Evolutionary conservation across 257 asterid species (phyloP).

Genomic region (Echites panduratus): DNA sequence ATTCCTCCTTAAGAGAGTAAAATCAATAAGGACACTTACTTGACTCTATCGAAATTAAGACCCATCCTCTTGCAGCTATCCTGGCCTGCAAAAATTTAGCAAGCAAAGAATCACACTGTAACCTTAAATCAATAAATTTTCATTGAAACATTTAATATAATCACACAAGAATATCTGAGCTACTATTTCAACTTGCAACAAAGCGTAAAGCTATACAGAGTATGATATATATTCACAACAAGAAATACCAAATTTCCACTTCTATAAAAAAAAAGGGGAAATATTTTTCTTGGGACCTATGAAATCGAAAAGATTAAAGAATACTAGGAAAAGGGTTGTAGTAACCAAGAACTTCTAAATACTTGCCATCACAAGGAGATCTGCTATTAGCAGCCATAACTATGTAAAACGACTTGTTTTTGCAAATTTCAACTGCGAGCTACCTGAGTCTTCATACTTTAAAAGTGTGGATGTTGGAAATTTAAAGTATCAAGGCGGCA

Average conservation of each 20-base stretch:
- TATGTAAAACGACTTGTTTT: conserved; percentile 78
- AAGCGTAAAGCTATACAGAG: neutral
- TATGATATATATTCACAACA: neutral
- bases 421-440: too few relatives aligned
- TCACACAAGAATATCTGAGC: neutral
- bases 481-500: too few relatives aligned
- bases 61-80: conserved; percentile 98
- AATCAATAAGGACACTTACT: conserved; percentile 39
- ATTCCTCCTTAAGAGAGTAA: neutral
- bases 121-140: neutral
- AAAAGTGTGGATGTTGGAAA: too few relatives aligned
- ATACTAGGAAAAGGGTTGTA: conserved; percentile 91
- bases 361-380: conserved; percentile 96
- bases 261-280: neutral
- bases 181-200: neutral
- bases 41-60: conserved; percentile 71
- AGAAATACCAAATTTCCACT: neutral
- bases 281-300: neutral
- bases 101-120: neutral
- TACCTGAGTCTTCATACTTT: too few relatives aligned
- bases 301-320: neutral
- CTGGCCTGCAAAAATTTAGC: conserved; percentile 50
- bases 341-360: conserved; percentile 88
- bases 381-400: conserved; percentile 97
- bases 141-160: neutral